Evolutionary conservation across 352 stramenopile genomes (phyloP).

Genomic region (Pythium plurisporium): DNA sequence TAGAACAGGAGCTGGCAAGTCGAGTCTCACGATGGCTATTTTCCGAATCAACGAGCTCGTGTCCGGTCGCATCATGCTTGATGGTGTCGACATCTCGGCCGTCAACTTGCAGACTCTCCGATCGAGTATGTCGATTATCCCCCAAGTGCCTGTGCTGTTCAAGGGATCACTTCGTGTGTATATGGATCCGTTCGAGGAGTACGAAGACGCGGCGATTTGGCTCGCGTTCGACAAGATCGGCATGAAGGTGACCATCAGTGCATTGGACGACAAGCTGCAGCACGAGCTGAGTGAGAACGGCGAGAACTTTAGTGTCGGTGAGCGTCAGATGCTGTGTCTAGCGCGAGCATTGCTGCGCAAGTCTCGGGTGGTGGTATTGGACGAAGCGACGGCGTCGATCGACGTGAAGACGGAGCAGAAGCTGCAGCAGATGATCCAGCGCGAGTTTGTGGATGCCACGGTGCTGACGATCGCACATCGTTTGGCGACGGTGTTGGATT

Average conservation of each 20-base stretch:
- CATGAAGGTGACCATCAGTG: not conserved
- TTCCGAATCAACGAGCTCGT: constrained; percentile 29
- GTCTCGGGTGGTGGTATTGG: constrained; percentile 87
- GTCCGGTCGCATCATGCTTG: constrained; percentile 41
- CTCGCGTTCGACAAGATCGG: constrained; percentile 62
- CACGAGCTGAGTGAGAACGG: constrained; percentile 4
- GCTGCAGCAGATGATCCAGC: constrained; percentile 66
- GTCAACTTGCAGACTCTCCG: constrained; percentile 23
- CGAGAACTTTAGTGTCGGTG: too few relatives aligned
- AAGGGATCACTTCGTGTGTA: constrained; percentile 82
- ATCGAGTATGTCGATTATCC: constrained; percentile 43
- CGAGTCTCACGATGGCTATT: constrained; percentile 13
- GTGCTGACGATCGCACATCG: constrained; percentile 93
- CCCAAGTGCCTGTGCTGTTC: constrained; percentile 87
- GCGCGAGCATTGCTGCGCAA: constrained; percentile 83
- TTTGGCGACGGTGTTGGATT: constrained; percentile 89
- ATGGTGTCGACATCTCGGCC: constrained; percentile 35
- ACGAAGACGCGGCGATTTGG: constrained; percentile 63
- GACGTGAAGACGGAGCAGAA: constrained; percentile 51
- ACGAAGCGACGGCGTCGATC: constrained; percentile 89
- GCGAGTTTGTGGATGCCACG: constrained; percentile 84
- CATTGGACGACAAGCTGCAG: not conserved
- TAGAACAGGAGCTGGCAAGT: constrained; percentile 7
- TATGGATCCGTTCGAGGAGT: constrained; percentile 83
- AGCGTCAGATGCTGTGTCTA: constrained; percentile 91